Percentiles rank a stretch among this genome's conserved stretches.
Evolutionary conservation across 106 monocot species (phyloP).

Genomic region (Xerophyta viscosa): DNA sequence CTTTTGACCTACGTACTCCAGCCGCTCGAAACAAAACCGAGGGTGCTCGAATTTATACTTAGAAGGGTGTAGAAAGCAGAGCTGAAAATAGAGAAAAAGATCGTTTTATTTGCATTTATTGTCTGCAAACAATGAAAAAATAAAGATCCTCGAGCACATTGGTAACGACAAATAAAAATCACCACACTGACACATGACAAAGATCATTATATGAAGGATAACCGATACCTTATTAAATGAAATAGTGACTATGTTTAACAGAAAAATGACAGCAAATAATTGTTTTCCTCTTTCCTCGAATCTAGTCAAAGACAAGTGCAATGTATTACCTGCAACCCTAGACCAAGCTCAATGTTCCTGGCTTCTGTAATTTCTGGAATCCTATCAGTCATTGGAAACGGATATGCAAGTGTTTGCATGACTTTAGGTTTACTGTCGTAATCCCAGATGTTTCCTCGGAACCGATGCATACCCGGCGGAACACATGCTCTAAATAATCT

Average conservation of each 20-base stretch:
- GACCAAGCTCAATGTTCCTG: slow-evolving; percentile 93
- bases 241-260: too few relatives aligned
- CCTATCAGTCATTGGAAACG: slow-evolving; percentile 63
- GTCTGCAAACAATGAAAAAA: too few relatives aligned
- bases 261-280: too few relatives aligned
- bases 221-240: too few relatives aligned
- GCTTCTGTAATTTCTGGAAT: slow-evolving; percentile 95
- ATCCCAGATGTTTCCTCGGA: slow-evolving; percentile 93
- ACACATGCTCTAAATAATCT: slow-evolving; percentile 96
- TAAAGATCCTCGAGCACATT: too few relatives aligned
- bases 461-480: slow-evolving; percentile 99
- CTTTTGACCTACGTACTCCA: slow-evolving; percentile 97
- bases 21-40: slow-evolving; percentile 84
- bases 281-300: too few relatives aligned
- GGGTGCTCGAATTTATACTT: slow-evolving; percentile 98
- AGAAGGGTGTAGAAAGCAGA: slow-evolving; percentile 87
- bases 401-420: slow-evolving; percentile 71
- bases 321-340: slow-evolving; percentile 82
- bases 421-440: slow-evolving; percentile 79
- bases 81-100: slow-evolving; percentile 19
- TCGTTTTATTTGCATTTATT: too few relatives aligned
- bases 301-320: too few relatives aligned
- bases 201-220: too few relatives aligned
- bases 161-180: too few relatives aligned
- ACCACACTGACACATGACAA: too few relatives aligned